Conservation (phyloP, 1,284 basidiomycete genomes). For the Meira nashicola region DNA sequence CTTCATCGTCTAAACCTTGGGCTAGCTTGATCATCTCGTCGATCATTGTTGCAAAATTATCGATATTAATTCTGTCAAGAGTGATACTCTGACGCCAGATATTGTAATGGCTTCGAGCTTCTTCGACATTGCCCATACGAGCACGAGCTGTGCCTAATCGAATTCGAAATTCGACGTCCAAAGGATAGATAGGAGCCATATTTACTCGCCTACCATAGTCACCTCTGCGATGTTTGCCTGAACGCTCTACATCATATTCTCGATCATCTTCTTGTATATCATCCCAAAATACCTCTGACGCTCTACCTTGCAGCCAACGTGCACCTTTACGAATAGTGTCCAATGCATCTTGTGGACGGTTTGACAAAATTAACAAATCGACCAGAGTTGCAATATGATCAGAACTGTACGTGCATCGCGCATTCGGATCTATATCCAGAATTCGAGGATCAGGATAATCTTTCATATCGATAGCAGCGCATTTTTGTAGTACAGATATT, state of each 20-base stretch:
- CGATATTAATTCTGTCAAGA: conserved; percentile 22
- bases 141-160: conserved; percentile 80
- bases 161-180: conserved; percentile 78
- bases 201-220: conserved; percentile 48
- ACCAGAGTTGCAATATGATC: conserved; percentile 66
- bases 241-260: conserved; percentile 67
- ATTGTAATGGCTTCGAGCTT: conserved; percentile 63
- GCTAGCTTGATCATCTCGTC: conserved; percentile 17
- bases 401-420: conserved; percentile 30
- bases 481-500: conserved; percentile 64
- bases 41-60: conserved; percentile 36
- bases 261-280: conserved; percentile 71
- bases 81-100: conserved; percentile 29
- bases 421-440: conserved; percentile 14
- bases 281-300: conserved; percentile 73
- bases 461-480: conserved; percentile 57
- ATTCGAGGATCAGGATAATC: conserved; percentile 40
- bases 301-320: conserved; percentile 81
- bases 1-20: background rate
- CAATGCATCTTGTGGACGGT: conserved; percentile 67
- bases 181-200: conserved; percentile 57
- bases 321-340: conserved; percentile 70
- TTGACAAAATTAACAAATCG: conserved; percentile 72
- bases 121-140: conserved; percentile 71
- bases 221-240: conserved; percentile 20